Base-by-base conservation (phyloP, 2,329 filamentous ascomycete species). In the Magnaporthiopsis rhizophila region DNA sequence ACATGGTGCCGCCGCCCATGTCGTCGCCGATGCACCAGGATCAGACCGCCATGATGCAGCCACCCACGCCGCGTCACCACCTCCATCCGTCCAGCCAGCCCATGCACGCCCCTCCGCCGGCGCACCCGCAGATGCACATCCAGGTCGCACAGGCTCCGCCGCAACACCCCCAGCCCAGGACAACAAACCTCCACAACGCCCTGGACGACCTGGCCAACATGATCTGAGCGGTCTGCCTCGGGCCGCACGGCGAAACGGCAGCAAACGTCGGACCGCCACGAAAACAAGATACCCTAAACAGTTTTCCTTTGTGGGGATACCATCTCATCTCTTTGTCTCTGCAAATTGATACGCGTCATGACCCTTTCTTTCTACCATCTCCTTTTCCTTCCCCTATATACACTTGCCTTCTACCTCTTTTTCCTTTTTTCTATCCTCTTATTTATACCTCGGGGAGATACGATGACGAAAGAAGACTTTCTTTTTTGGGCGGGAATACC, bases 191-290 rank as follows among this genome's bases (percentile, higher is more conserved):
- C 12, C 36, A 50, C 45, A 30, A 24, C 21, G 61, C 75, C 4
- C 69, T 78, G 57, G 75, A 81, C 45, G 75, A 75, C 36, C 70
- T 79, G 38, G 72, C 77, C 18, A 81, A 79, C 64, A 81, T 83
- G 79, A 82, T 81, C 68, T 81, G 71, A 75, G 3, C 36, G 45
- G n/a, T 53, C 21, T 53, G 36, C 11, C 36, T 36, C 8, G 34
- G 7, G 34, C 34, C 34, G 8, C 34, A 36, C 7, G 34, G 11
- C 8, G 34, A 36, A 12, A 12, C 8, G 34, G 2, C 7, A 12
- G 34, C 34, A 36, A 36, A 34, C 34, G 34, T 36, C 34, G 9
- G 34, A 12, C 34, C 45, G n/a, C 45, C 45, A 53, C 7, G 18
- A 53, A 21, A 21, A 50, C 45, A 53, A 53, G n/a, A 53, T 53